These are phyloP conservation scores for Xylaria bambusicola DNA, from an alignment of 495 filamentous ascomycete species.

Conservation along the genomic window DNA sequence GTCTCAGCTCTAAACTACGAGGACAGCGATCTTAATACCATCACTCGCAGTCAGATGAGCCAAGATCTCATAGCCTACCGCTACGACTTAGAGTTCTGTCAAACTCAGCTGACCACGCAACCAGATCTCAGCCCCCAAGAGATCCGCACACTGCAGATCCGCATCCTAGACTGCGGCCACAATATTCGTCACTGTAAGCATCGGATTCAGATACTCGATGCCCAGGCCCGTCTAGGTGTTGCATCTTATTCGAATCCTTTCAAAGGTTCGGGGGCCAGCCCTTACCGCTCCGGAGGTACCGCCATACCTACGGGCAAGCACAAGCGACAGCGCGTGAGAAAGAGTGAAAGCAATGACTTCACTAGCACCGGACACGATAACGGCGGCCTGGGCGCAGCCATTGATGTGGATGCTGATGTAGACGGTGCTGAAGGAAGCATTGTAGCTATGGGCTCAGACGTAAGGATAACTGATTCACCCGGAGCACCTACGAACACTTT, in stretches of 20 bases:
- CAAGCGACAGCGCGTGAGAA: conserved; percentile 21
- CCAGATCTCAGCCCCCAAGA: conserved; percentile 45
- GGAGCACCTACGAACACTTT: conserved; percentile 19
- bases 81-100: conserved; percentile 42
- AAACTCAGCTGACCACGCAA: conserved; percentile 30
- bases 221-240: conserved; percentile 17
- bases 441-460: neutral
- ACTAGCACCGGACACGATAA: neutral
- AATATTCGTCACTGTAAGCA: conserved; percentile 46
- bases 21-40: conserved; percentile 36
- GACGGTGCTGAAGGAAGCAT: conserved; percentile 10
- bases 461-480: neutral
- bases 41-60: conserved; percentile 43
- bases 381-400: neutral
- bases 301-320: conserved; percentile 1
- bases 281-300: conserved; percentile 7
- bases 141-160: conserved; percentile 41
- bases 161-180: conserved; percentile 42
- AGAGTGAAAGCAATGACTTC: conserved; percentile 20
- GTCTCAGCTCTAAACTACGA: conserved; percentile 26
- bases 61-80: conserved; percentile 46
- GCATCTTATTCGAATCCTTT: conserved; percentile 4
- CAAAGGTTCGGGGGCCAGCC: neutral
- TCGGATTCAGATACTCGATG: conserved; percentile 37
- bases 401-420: neutral